Evolutionary conservation across 2,329 filamentous ascomycete species (phyloP).

Genomic region (Sporothrix inflata): DNA sequence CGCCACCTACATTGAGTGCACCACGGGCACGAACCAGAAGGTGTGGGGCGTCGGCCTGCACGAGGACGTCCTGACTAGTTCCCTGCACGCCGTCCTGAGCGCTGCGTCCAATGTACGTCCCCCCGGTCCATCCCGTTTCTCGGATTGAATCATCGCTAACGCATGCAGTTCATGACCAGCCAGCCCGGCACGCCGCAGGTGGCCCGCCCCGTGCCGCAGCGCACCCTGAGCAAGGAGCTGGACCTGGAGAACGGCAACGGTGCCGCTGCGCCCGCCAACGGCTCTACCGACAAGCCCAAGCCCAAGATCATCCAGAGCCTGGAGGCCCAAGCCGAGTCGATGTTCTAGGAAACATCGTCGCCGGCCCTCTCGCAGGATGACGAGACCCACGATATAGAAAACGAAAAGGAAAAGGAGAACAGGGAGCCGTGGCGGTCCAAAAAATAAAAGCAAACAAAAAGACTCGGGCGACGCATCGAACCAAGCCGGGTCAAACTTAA

Average conservation of each 20-base stretch:
- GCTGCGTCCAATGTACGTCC: conserved; percentile 81
- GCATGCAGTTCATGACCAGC: conserved; percentile 70
- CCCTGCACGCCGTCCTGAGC: conserved; percentile 80
- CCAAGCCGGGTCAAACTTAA: neutral
- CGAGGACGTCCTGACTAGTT: conserved; percentile 88
- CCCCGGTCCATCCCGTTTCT: neutral
- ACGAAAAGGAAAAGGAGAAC: neutral
- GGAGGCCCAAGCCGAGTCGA: conserved; percentile 41
- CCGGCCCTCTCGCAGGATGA: neutral
- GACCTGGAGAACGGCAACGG: conserved; percentile 39
- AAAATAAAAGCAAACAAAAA: neutral
- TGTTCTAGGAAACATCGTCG: neutral
- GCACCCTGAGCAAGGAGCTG: conserved; percentile 48
- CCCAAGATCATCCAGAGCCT: conserved; percentile 40
- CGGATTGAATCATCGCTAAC: conserved; percentile 2
- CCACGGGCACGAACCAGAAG: conserved; percentile 66
- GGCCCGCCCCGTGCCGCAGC: conserved; percentile 60
- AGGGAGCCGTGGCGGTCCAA: neutral
- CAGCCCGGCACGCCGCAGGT: conserved; percentile 67
- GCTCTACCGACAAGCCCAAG: conserved; percentile 22
- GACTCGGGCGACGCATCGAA: neutral
- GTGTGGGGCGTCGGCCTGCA: conserved; percentile 94
- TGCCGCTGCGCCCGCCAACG: conserved; percentile 15
- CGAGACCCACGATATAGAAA: conserved; percentile 24
- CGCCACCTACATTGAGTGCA: conserved; percentile 94